phyloP scores from a whole-genome alignment of 2,329 filamentous ascomycete species.

The Fusarium buxicola region DNA sequence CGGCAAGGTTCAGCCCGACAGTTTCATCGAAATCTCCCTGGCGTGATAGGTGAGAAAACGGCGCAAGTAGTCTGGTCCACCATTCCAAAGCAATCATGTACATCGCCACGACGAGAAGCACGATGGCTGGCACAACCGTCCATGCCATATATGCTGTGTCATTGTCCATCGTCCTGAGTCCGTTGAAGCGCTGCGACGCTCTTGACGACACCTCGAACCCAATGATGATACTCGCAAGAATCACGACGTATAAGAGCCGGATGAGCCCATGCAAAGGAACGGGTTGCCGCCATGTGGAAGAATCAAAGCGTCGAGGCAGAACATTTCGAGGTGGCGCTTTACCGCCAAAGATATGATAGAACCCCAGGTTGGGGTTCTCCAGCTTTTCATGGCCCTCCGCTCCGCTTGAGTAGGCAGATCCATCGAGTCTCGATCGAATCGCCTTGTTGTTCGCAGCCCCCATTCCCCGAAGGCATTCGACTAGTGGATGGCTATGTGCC shows the following conservation, averaged over 20 bases:
- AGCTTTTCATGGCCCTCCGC: constrained; percentile 52
- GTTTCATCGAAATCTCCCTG: constrained; percentile 47
- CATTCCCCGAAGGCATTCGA: constrained; percentile 51
- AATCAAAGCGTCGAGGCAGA: constrained; percentile 34
- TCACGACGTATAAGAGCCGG: constrained; percentile 43
- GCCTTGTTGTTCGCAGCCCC: constrained; percentile 48
- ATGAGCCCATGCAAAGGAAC: constrained; percentile 45
- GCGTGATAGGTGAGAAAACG: constrained; percentile 47
- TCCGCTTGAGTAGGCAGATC: constrained; percentile 48
- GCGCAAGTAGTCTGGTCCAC: constrained; percentile 49
- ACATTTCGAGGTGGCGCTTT: constrained; percentile 34
- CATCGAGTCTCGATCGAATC: constrained; percentile 45
- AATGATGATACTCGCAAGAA: constrained; percentile 48
- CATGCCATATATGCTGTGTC: constrained; percentile 50
- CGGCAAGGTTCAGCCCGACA: constrained; percentile 49
- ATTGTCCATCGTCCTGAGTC: constrained; percentile 47
- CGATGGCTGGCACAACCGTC: constrained; percentile 50
- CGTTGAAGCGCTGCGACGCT: constrained; percentile 45
- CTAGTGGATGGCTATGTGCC: constrained; percentile 51
- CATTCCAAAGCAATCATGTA: constrained; percentile 50
- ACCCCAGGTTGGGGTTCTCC: constrained; percentile 37
- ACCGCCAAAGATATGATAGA: constrained; percentile 45
- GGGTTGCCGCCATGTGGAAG: constrained; percentile 48
- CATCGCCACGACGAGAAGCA: constrained; percentile 46
- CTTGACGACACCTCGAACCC: constrained; percentile 51